Percentiles rank a stretch among this genome's conserved stretches.
These are phyloP conservation scores for Tetracladium marchalianum DNA, from an alignment of 495 filamentous ascomycete genomes.

Conservation along the genomic window DNA sequence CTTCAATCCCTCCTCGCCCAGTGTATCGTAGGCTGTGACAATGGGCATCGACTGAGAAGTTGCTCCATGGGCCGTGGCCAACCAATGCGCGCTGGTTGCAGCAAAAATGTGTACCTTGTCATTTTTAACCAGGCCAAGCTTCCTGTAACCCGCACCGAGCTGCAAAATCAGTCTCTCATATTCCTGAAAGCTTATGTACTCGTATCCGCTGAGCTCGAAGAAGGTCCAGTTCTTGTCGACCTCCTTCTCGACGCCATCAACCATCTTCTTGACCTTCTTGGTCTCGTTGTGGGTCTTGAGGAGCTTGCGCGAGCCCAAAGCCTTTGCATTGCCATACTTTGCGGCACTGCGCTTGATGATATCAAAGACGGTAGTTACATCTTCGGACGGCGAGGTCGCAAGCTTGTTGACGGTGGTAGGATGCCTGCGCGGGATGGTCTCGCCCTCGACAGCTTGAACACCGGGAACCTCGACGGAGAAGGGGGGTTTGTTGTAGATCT, in stretches of 20 bases:
- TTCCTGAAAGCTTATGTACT: constrained; percentile 78
- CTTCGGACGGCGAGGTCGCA: constrained; percentile 50
- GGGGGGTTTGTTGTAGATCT: constrained; percentile 50
- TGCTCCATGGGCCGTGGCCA: constrained; percentile 61
- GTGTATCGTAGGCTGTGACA: constrained; percentile 95
- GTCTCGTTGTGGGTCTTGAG: constrained; percentile 81
- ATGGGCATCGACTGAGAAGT: constrained; percentile 90
- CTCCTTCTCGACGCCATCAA: constrained; percentile 82
- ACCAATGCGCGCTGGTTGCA: constrained; percentile 76
- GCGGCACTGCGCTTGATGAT: constrained; percentile 68
- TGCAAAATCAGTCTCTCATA: constrained; percentile 69
- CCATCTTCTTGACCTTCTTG: constrained; percentile 94
- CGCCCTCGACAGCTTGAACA: constrained; percentile 61
- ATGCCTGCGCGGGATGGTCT: constrained; percentile 83
- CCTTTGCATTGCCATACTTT: constrained; percentile 83
- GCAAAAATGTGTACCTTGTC: constrained; percentile 84
- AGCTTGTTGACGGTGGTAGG: constrained; percentile 63
- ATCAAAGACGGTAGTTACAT: constrained; percentile 78
- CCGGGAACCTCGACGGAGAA: constrained; percentile 76
- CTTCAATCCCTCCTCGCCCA: constrained; percentile 85
- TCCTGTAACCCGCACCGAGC: constrained; percentile 67
- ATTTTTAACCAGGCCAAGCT: constrained; percentile 63
- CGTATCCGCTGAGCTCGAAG: constrained; percentile 85
- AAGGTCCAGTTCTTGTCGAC: constrained; percentile 95
- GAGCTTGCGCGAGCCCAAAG: constrained; percentile 69